Percentiles rank a stretch among this genome's conserved stretches.
These are phyloP conservation scores for Mycosphaerelloides madeirae DNA, from an alignment of 2,329 filamentous ascomycete genomes.

Conservation along the genomic window DNA sequence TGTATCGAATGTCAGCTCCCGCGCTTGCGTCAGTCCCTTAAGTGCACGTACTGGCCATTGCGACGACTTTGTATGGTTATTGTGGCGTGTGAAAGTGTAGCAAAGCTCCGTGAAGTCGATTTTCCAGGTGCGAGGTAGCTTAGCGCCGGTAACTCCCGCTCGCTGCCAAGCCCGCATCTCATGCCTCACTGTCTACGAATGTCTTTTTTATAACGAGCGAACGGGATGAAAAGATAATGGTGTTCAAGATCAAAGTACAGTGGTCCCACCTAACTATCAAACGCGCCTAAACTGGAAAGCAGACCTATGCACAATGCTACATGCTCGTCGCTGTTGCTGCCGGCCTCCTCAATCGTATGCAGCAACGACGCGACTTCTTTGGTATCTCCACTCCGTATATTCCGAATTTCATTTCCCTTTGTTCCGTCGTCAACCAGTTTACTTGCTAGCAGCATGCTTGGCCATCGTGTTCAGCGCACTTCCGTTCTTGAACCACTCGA, in stretches of 20 bases:
- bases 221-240: background rate
- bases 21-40: background rate
- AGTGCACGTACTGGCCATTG: conserved; percentile 64
- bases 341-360: conserved; percentile 11
- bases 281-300: conserved; percentile 15
- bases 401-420: conserved; percentile 4
- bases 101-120: conserved; percentile 4
- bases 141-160: too few species aligned
- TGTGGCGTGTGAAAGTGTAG: too few species aligned
- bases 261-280: conserved; percentile 16
- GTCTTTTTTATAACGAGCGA: too few species aligned
- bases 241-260: conserved; percentile 21
- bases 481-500: conserved; percentile 99
- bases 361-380: conserved; percentile 17
- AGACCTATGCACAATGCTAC: conserved; percentile 23
- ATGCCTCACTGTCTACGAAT: too few species aligned
- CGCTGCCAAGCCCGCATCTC: too few species aligned
- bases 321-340: conserved; percentile 14
- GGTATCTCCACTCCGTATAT: conserved; percentile 11
- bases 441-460: conserved; percentile 47
- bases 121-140: background rate
- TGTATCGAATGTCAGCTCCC: conserved; percentile 39
- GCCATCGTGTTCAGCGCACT: conserved; percentile 98
- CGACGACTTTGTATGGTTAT: conserved; percentile 33
- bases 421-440: conserved; percentile 7